Evolutionary conservation across 768 basidiomycete species (phyloP), one percentile per base, ranked within the genome.

Genomic region (Tricholoma flavovirens): DNA sequence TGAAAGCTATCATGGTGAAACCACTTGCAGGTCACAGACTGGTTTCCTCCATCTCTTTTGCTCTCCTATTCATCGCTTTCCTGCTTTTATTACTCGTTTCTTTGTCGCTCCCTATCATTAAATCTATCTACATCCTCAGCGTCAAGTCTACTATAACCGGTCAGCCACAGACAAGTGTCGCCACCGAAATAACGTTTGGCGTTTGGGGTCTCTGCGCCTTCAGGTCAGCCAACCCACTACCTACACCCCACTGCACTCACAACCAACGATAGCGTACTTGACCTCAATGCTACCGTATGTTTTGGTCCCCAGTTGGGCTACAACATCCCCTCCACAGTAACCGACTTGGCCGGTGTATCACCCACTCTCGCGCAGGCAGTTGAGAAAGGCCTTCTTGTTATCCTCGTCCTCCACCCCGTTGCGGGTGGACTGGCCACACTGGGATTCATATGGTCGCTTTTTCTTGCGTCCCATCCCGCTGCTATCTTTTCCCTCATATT

Each of bases 131-230:
- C 66, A 71, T 90, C 24, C 71, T 90, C 49, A 62, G 70, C 17
- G 66, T 89, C 69, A 61, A 69, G 56, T 68, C 78, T 43, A 69
- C 66, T 0, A 46, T 64, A 7, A 58, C 60, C 0, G 62, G 55
- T 40, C 66, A 71, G 49, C 75, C 77, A 2, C 60, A 65, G 32
- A 83, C 84, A 10, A 75, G 76, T 57, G 69, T 83, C 11, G 83
- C 83, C 26, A 85, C 83, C 3, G 73, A 77, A 60, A 69, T 91
- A 9, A 77, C 82, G 33, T 87, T 92, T 58, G 92, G 92, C 3
- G 85, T 92, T 5, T 93, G 90, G 87, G 92, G 92, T 0, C 76
- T 86, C 33, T 94, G 92, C 69, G 84, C 84, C 1, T 69, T 72
- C 1, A 71, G 69, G 36, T 62, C 63, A 5, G 66, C 73, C n/a